Conservation (phyloP, 176 grass and related monocot genomes). For the Puccinellia tenuiflora region DNA sequence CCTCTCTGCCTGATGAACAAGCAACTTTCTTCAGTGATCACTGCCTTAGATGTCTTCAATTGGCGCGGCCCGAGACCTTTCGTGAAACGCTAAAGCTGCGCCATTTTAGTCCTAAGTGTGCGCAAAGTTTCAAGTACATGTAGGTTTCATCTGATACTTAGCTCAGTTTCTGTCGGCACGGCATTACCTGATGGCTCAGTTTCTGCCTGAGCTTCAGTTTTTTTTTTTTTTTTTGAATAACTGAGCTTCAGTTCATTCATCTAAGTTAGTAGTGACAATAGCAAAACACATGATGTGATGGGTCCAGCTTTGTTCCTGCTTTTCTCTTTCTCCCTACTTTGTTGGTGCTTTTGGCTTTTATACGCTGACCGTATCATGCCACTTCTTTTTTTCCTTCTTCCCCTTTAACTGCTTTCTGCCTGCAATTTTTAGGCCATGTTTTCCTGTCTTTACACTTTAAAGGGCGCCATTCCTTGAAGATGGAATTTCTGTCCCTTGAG, state of each 20-base stretch:
- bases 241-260: not conserved
- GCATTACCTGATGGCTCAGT: not conserved
- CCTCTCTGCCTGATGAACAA: not conserved
- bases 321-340: conserved; percentile 34
- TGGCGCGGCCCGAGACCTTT: not conserved
- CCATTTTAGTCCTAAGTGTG: not conserved
- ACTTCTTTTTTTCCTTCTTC: not conserved
- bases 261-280: conserved; percentile 11
- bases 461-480: conserved; percentile 34
- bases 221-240: no score
- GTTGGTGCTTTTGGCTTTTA: conserved; percentile 43
- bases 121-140: conserved; percentile 9
- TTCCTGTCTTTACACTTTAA: conserved; percentile 40
- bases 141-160: not conserved
- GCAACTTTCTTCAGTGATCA: not conserved
- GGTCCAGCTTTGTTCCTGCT: conserved; percentile 37
- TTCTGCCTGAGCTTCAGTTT: conserved; percentile 5
- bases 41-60: not conserved
- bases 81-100: conserved; percentile 2
- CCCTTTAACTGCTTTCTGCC: conserved; percentile 35
- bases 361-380: conserved; percentile 36
- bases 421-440: conserved; percentile 9
- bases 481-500: conserved; percentile 19
- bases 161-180: not conserved
- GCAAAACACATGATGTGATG: conserved; percentile 27